Conservation (phyloP, 108 stramenopile genomes). For the Nitzschia putrida region DNA sequence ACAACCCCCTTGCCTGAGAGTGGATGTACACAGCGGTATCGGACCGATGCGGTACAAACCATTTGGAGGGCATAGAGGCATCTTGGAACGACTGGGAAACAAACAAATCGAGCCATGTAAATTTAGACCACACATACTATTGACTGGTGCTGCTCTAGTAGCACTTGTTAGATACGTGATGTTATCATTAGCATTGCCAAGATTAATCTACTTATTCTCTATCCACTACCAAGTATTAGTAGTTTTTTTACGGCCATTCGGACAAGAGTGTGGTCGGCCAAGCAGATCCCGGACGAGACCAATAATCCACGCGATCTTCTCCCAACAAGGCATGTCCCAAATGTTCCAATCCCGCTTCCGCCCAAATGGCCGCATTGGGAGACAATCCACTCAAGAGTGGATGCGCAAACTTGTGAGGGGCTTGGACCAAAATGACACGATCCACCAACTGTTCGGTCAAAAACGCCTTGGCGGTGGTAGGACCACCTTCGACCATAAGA, state of each 20-base stretch:
- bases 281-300: conserved; percentile 47
- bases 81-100: not conserved
- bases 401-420: conserved; percentile 53
- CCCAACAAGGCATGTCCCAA: conserved; percentile 33
- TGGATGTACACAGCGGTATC: conserved; percentile 90
- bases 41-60: conserved; percentile 91
- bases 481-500: conserved; percentile 87
- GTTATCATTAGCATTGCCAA: too few relatives aligned
- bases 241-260: conserved; percentile 66
- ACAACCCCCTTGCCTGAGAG: conserved; percentile 82
- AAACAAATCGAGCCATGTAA: not conserved
- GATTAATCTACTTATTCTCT: too few relatives aligned
- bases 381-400: conserved; percentile 56
- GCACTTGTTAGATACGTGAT: too few relatives aligned
- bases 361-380: conserved; percentile 13
- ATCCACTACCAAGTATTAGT: too few relatives aligned
- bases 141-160: too few relatives aligned
- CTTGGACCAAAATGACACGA: conserved; percentile 68
- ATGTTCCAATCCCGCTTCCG: conserved; percentile 61
- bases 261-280: conserved; percentile 54
- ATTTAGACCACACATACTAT: not conserved
- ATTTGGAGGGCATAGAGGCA: conserved; percentile 75
- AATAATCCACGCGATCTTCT: conserved; percentile 66
- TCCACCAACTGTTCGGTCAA: conserved; percentile 59
- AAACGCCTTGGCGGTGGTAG: conserved; percentile 64